Conservation (phyloP, 2,329 filamentous ascomycete genomes). For the Xylariaceae sp. region DNA sequence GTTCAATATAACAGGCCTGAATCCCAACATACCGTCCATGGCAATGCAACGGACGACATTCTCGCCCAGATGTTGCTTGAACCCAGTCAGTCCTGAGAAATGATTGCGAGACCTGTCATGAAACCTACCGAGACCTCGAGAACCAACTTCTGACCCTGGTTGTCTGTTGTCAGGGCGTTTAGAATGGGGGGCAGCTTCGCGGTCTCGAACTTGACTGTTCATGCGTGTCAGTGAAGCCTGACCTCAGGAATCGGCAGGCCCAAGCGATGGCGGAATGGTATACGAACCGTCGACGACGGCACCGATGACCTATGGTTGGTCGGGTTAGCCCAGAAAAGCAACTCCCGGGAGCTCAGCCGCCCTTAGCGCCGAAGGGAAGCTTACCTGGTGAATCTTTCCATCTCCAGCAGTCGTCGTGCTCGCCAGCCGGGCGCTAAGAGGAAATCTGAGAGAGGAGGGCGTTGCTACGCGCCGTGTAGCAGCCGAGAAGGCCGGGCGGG, state of each 20-base stretch:
- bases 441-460: slow-evolving; percentile 53
- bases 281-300: slow-evolving; percentile 94
- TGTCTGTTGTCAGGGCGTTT: slow-evolving; percentile 88
- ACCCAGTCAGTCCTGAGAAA: slow-evolving; percentile 36
- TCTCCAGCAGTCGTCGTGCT: slow-evolving; percentile 55
- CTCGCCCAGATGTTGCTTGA: slow-evolving; percentile 97
- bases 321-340: slow-evolving; percentile 47
- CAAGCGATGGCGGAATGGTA: slow-evolving; percentile 9
- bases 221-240: slow-evolving; percentile 29
- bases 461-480: slow-evolving; percentile 54
- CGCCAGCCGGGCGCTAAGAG: slow-evolving; percentile 55
- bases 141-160: slow-evolving; percentile 89
- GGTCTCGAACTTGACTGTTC: slow-evolving; percentile 89
- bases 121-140: slow-evolving; percentile 86
- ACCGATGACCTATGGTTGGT: slow-evolving; percentile 80
- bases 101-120: slow-evolving; percentile 3
- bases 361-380: slow-evolving; percentile 22
- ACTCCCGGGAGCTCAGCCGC: slow-evolving; percentile 18
- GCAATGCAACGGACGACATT: slow-evolving; percentile 99
- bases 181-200: slow-evolving; percentile 94
- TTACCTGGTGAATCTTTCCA: slow-evolving; percentile 67
- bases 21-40: slow-evolving; percentile 81
- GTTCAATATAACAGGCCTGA: slow-evolving; percentile 16
- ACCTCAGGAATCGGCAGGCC: slow-evolving; percentile 3
- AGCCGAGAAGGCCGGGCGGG: slow-evolving; percentile 56